Evolutionary conservation across 1,284 basidiomycete genomes (phyloP), one percentile per base, ranked within the genome.

Genomic region (Papiliotrema laurentii): DNA sequence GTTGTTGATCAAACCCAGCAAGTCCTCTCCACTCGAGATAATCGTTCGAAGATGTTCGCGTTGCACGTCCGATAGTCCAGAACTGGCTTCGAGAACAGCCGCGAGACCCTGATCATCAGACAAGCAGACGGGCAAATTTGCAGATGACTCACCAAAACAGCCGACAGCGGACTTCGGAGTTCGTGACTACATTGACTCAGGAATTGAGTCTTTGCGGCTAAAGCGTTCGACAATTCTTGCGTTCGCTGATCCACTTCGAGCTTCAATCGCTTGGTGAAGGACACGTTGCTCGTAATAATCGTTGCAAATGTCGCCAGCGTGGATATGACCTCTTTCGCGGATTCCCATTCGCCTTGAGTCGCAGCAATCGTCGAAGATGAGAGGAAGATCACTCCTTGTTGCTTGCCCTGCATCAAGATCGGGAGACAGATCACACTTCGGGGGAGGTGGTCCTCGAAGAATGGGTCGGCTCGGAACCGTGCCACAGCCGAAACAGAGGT

Each of bases 1-100:
- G 45, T 76, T 75, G 47, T 75, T 74, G 56, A 78, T 76, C 30
- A 78, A 55, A 13, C 71, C 71, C 24, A 77, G 67, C 0, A 78
- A 64, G 25, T 76, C 75, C 30, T 77, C 71, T 5, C 75, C 74
- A 26, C 71, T 73, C 5, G 66, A 63, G 16, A 63, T 65, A 51
- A 77, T 77, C 10, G 73, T 75, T 25, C 65, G 64, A 2, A 77
- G 62, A 54, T 75, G 74, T 40, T 77, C 75, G 3, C 65, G 59
- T 47, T 76, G 75, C 5, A 75, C 70, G 13, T 61, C 54, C 0
- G 69, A 63, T 1, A 76, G 54, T 5, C 66, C 69, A 1, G 62
- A 56, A 28, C 69, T 69, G 11, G 69, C 67, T 36, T 71, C 66
- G 21, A 73, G 58, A 10, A 73, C 71, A 9, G 68, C 67, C 0